These are phyloP conservation scores for Polymyxa betae DNA, from an alignment of 208 protist species.

Conservation along the genomic window DNA sequence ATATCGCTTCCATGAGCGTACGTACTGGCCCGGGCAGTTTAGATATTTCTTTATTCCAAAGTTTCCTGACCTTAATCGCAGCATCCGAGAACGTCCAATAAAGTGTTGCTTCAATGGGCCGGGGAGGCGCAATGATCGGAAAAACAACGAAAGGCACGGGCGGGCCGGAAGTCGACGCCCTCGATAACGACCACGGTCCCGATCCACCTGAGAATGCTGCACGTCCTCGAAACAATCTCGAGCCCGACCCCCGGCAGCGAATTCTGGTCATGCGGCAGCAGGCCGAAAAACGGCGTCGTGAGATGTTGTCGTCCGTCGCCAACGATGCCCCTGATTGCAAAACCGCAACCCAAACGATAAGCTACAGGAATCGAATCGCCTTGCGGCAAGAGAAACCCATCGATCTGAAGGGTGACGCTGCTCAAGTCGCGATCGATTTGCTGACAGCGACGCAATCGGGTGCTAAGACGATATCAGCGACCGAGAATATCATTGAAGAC, in stretches of 20 bases:
- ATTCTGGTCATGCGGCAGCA: not conserved
- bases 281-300: not conserved
- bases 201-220: not conserved
- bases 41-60: no score
- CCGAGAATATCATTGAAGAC: not conserved
- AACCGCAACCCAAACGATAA: not conserved
- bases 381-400: not conserved
- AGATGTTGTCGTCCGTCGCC: not conserved
- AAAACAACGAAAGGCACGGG: not conserved
- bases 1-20: no score
- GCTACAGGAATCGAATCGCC: not conserved
- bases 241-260: not conserved
- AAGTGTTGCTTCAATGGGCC: not conserved
- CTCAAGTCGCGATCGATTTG: not conserved
- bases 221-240: not conserved
- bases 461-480: not conserved
- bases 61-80: no score
- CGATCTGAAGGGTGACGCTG: not conserved
- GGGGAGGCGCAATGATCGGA: not conserved
- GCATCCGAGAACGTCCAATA: no score
- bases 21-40: no score
- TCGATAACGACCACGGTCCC: no score
- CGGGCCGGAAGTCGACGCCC: no score
- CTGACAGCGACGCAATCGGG: not conserved
- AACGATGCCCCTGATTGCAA: not conserved